Conservation (phyloP, 495 filamentous ascomycete genomes). For the Penicillium roqueforti region DNA sequence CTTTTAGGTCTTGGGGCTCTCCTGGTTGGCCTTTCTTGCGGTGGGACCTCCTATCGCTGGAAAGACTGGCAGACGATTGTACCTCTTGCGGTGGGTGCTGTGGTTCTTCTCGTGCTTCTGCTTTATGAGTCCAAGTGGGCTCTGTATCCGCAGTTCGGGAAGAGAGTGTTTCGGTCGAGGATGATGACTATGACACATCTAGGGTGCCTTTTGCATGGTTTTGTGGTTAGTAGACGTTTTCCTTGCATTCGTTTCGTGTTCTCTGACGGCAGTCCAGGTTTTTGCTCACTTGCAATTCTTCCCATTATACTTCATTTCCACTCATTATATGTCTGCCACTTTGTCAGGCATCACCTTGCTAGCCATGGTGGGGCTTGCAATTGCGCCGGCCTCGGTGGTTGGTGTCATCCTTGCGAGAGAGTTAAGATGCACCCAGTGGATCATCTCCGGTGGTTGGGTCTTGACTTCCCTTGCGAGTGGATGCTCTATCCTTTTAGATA, state of each 20-base stretch:
- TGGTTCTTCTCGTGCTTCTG: conserved; percentile 38
- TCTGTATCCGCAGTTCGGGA: conserved; percentile 51
- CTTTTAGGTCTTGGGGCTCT: conserved; percentile 27
- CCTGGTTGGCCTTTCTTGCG: conserved; percentile 37
- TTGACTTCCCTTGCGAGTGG: conserved; percentile 45
- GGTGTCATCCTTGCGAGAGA: conserved; percentile 46
- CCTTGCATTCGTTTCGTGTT: background rate
- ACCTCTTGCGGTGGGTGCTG: conserved; percentile 51
- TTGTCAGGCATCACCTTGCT: conserved; percentile 58
- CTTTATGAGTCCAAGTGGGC: conserved; percentile 46
- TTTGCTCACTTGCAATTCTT: conserved; percentile 55
- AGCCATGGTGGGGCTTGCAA: conserved; percentile 37
- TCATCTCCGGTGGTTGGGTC: conserved; percentile 53
- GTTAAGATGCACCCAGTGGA: conserved; percentile 46
- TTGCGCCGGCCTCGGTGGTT: conserved; percentile 44
- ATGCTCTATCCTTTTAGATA: conserved; percentile 48
- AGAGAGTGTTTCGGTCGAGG: conserved; percentile 46
- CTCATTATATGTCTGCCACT: conserved; percentile 51
- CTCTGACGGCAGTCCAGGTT: conserved; percentile 21
- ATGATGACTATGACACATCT: conserved; percentile 37
- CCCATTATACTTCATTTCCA: conserved; percentile 60
- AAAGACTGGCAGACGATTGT: conserved; percentile 41
- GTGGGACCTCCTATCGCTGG: conserved; percentile 34
- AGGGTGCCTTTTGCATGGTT: conserved; percentile 49
- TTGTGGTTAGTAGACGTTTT: conserved; percentile 39